A percentile compares a stretch with the other conserved stretches of the same genome.
Conservation (phyloP, 2,329 filamentous ascomycete species). For the Akanthomyces lecanii region DNA sequence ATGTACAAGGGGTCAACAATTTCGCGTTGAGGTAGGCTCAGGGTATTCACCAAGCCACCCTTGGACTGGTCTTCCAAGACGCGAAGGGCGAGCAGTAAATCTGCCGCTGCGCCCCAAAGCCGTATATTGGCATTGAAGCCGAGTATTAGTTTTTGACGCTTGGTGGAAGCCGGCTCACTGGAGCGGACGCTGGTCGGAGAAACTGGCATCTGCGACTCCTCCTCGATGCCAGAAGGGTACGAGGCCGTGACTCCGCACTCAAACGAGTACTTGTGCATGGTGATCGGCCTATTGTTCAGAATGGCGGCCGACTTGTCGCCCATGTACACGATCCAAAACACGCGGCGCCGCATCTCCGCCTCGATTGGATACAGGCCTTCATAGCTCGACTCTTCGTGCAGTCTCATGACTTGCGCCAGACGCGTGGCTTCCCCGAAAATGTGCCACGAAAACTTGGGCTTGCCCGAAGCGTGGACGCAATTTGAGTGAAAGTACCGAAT, state of each 20-base stretch:
- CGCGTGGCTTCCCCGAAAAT: conserved; percentile 42
- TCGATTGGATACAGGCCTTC: conserved; percentile 34
- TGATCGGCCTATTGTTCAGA: conserved; percentile 39
- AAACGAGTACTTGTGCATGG: conserved; percentile 40
- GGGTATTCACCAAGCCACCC: background rate
- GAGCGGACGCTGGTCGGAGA: conserved; percentile 17
- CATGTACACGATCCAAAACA: conserved; percentile 38
- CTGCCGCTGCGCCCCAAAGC: conserved; percentile 38
- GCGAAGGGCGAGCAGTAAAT: conserved; percentile 35
- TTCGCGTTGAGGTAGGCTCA: conserved; percentile 27
- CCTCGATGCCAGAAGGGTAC: conserved; percentile 31
- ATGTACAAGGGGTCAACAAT: conserved; percentile 35
- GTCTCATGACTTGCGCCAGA: conserved; percentile 39
- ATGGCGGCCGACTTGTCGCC: conserved; percentile 38
- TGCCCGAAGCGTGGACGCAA: conserved; percentile 40
- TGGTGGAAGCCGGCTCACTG: conserved; percentile 15
- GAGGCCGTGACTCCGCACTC: conserved; percentile 36
- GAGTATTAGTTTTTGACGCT: conserved; percentile 25
- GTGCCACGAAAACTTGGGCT: conserved; percentile 41
- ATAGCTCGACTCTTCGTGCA: conserved; percentile 37
- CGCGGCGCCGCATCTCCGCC: conserved; percentile 33
- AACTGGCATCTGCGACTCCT: conserved; percentile 21
- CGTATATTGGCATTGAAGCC: conserved; percentile 41
- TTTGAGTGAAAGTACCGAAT: conserved; percentile 45
- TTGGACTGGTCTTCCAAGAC: conserved; percentile 26